phyloP scores from a whole-genome alignment of 495 filamentous ascomycete genomes.

The Lasiosphaeriaceae sp. region DNA sequence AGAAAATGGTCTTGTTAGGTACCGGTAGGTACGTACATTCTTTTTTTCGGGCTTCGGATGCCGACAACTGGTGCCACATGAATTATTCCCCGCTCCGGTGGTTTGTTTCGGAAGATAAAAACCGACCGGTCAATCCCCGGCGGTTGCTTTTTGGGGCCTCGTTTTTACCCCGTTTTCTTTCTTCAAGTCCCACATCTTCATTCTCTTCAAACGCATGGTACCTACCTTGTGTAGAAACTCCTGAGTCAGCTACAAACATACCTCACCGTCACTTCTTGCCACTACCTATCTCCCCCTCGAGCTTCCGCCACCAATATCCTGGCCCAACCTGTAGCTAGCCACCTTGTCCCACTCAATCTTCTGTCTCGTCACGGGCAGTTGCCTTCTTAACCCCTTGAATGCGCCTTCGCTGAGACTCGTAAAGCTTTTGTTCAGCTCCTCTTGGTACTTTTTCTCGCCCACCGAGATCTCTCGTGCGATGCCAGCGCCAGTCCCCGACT shows the following conservation, averaged over 20 bases:
- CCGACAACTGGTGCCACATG: background rate
- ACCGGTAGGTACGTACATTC: too few relatives aligned
- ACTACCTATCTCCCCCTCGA: slow-evolving; percentile 35
- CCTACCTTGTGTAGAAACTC: too few relatives aligned
- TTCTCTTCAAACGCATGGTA: too few relatives aligned
- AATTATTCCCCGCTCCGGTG: background rate
- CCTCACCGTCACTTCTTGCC: too few relatives aligned
- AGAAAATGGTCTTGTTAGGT: too few relatives aligned
- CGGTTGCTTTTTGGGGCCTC: too few relatives aligned
- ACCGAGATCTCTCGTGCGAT: slow-evolving; percentile 71
- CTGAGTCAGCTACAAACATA: too few relatives aligned
- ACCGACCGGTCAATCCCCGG: too few relatives aligned
- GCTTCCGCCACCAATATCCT: slow-evolving; percentile 61
- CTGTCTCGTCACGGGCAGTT: slow-evolving; percentile 93
- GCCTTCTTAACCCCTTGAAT: slow-evolving; percentile 89
- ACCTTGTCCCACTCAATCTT: slow-evolving; percentile 99
- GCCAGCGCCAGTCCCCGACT: slow-evolving; percentile 58
- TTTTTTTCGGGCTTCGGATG: too few relatives aligned
- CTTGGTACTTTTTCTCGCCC: slow-evolving; percentile 89
- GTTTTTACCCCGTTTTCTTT: too few relatives aligned
- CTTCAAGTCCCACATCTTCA: too few relatives aligned
- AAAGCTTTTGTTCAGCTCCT: slow-evolving; percentile 90
- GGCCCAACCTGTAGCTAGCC: slow-evolving; percentile 81
- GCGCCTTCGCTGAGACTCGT: slow-evolving; percentile 82
- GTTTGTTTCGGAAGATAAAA: too few relatives aligned